phyloP scores from a whole-genome alignment of 441 rosid species.

The Aleurites moluccanus region DNA sequence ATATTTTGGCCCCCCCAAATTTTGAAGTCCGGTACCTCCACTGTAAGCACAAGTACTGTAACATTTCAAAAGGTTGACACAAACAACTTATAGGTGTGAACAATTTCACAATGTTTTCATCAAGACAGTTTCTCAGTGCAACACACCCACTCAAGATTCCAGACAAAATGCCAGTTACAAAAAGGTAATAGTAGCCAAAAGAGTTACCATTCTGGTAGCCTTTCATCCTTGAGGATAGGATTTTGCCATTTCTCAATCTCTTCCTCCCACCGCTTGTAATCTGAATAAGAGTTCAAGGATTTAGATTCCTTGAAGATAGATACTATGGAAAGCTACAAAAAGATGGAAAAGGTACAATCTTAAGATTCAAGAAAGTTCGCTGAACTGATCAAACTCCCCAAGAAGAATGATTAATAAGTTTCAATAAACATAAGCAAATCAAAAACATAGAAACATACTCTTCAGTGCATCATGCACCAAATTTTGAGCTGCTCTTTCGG shows the following conservation, averaged over 20 bases:
- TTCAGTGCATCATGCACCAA: slow-evolving; percentile 91
- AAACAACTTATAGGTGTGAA: background rate
- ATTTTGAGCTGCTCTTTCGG: slow-evolving; percentile 76
- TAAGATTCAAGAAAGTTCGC: background rate
- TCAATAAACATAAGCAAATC: slow-evolving; percentile 19
- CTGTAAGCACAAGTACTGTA: background rate
- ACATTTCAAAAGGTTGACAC: background rate
- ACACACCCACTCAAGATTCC: background rate
- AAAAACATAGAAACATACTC: slow-evolving; percentile 49
- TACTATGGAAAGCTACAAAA: slow-evolving; percentile 10
- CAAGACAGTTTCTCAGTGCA: background rate
- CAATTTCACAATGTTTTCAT: background rate
- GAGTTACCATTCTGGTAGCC: slow-evolving; percentile 88
- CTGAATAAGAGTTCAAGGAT: slow-evolving; percentile 39
- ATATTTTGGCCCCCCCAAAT: too few relatives aligned
- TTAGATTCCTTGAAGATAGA: slow-evolving; percentile 13
- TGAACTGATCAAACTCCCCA: background rate
- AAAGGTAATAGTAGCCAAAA: slow-evolving; percentile 11
- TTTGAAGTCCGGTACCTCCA: too few relatives aligned
- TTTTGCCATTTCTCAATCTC: slow-evolving; percentile 95
- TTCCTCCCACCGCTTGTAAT: slow-evolving; percentile 92
- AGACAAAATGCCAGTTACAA: background rate
- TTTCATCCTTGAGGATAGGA: slow-evolving; percentile 75
- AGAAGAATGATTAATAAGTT: background rate
- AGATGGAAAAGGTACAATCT: background rate